These are phyloP conservation scores for Aschersonia sp. DNA, from an alignment of 2,329 filamentous ascomycete species.

Conservation along the genomic window DNA sequence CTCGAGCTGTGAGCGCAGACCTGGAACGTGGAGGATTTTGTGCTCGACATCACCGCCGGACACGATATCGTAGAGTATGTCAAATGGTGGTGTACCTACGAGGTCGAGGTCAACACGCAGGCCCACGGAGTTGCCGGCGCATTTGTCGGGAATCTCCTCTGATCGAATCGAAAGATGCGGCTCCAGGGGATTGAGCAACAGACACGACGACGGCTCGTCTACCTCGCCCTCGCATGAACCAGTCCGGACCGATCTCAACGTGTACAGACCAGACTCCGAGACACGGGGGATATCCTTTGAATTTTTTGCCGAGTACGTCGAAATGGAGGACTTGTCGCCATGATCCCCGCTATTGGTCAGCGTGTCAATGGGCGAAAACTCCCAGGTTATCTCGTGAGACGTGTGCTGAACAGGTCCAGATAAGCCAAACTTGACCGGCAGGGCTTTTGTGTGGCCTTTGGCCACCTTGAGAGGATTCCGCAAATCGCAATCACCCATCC, in stretches of 20 bases:
- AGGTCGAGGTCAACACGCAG: slow-evolving; percentile 79
- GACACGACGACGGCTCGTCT: slow-evolving; percentile 83
- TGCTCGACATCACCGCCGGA: slow-evolving; percentile 42
- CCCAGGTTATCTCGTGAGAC: slow-evolving; percentile 62
- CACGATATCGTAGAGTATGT: slow-evolving; percentile 61
- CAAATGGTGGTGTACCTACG: slow-evolving; percentile 83
- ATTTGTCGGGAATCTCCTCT: slow-evolving; percentile 85
- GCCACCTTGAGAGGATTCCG: slow-evolving; percentile 72
- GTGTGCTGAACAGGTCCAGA: slow-evolving; percentile 44
- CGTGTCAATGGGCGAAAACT: slow-evolving; percentile 62
- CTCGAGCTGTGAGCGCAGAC: slow-evolving; percentile 70
- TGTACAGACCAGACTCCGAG: slow-evolving; percentile 72
- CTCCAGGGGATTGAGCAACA: slow-evolving; percentile 81
- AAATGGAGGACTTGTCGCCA: slow-evolving; percentile 39
- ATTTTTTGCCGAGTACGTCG: slow-evolving; percentile 45
- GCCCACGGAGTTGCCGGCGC: slow-evolving; percentile 84
- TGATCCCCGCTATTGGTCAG: slow-evolving; percentile 58
- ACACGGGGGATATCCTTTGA: slow-evolving; percentile 52
- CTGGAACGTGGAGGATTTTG: slow-evolving; percentile 44
- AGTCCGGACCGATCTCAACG: slow-evolving; percentile 63
- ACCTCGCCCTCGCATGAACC: slow-evolving; percentile 78
- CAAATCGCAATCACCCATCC: slow-evolving; percentile 60
- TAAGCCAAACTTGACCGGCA: slow-evolving; percentile 59
- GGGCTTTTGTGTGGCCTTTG: slow-evolving; percentile 49
- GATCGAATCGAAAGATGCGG: slow-evolving; percentile 60